Base-by-base conservation (phyloP, 1,284 basidiomycete genomes). In the Ustilago tritici region DNA sequence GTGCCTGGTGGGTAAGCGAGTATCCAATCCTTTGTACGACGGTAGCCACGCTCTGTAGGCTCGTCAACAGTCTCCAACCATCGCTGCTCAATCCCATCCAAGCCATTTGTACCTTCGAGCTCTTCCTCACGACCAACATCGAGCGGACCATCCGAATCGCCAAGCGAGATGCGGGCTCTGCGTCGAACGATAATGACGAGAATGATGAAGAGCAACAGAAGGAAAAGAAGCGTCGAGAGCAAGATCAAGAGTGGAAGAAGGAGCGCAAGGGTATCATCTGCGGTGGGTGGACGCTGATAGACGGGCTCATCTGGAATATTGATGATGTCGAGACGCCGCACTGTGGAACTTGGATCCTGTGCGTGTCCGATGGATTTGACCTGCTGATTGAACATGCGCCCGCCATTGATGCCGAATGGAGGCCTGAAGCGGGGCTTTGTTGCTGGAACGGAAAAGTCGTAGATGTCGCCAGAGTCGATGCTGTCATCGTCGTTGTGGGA, bases 21-120 rank as follows among this genome's bases (percentile, higher is more conserved):
- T 32, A 40, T 88, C 90, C 79, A 83, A 94, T 95, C 93, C 90
- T 95, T 96, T 19, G 94, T 93, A 73, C 94, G 90, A 55, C 90
- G 89, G 87, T 98, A 99, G 35, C 91, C 91, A 62, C 92, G 89
- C 63, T 91, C 89, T 28, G 90, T 89, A 34, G 87, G 86, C 70
- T 95, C 94, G 61, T 90, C 88, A 36, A 92, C 92, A 19, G 88
- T 90, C 87, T 98, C 95, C 57, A 98, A 89, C 97, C 97, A 99
- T 80, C 95, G 90, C 83, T 91, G 88, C 88, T 98, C 96, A 40
- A 98, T 89, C 61, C 92, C 93, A 54, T 95, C 93, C 69, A 97
- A 92, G 31, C 95, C 95, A 49, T 95, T 95, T 70, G 96, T 94
- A 7, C 92, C 93, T 61, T 95, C 92, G 14, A 86, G 80, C 61